phyloP scores from a whole-genome alignment of 2,329 filamentous ascomycete species.

The Botrytis deweyae region DNA sequence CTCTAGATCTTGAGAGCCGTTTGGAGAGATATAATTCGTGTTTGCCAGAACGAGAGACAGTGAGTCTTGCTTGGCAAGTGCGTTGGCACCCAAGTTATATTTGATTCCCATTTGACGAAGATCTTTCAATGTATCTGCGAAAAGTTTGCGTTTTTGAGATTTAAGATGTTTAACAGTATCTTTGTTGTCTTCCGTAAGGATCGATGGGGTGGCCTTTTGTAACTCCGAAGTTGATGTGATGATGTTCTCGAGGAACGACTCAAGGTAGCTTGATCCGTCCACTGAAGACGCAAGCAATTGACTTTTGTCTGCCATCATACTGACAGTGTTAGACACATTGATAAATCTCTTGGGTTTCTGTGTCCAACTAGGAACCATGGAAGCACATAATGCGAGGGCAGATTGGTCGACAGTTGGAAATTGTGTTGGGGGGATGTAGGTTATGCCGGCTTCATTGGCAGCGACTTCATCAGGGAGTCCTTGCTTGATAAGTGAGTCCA shows the following conservation, averaged over 20 bases:
- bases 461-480: constrained; percentile 52
- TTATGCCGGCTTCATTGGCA: constrained; percentile 1
- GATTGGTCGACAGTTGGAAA: constrained; percentile 33
- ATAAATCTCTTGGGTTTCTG: constrained; percentile 63
- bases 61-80: constrained; percentile 71
- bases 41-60: constrained; percentile 67
- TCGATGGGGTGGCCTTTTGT: constrained; percentile 76
- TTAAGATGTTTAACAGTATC: constrained; percentile 84
- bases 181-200: constrained; percentile 86
- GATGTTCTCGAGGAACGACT: constrained; percentile 68
- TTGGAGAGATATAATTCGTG: constrained; percentile 43
- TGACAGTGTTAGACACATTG: constrained; percentile 67
- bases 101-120: constrained; percentile 87
- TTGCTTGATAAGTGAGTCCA: constrained; percentile 61
- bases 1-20: constrained; percentile 45
- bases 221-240: constrained; percentile 68
- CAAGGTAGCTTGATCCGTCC: constrained; percentile 58
- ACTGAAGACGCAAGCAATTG: constrained; percentile 52
- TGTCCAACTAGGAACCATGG: constrained; percentile 42
- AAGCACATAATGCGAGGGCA: constrained; percentile 34
- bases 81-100: constrained; percentile 73
- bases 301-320: constrained; percentile 69
- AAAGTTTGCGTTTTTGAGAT: constrained; percentile 82
- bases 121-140: constrained; percentile 81
- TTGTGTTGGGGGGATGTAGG: constrained; percentile 17